phyloP scores from a whole-genome alignment of 2,329 filamentous ascomycete genomes.

The Niveomyces coronatus region DNA sequence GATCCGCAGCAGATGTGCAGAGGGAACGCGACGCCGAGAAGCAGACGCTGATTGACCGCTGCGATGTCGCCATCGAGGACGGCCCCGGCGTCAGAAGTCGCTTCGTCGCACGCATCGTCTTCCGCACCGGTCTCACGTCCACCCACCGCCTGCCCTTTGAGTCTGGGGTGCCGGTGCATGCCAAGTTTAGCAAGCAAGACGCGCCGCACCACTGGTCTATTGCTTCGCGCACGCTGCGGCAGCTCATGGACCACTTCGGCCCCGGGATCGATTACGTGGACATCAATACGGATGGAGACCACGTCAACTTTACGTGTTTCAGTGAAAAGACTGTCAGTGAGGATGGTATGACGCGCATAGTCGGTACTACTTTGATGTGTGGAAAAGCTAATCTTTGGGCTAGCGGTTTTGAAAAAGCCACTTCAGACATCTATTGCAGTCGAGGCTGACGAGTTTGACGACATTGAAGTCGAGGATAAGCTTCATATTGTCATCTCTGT shows the following conservation, averaged over 20 bases:
- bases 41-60: conserved; percentile 62
- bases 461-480: conserved; percentile 62
- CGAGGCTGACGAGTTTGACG: conserved; percentile 66
- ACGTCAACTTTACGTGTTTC: conserved; percentile 71
- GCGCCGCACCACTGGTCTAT: conserved; percentile 65
- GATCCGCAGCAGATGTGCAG: conserved; percentile 46
- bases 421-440: conserved; percentile 71
- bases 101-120: conserved; percentile 63
- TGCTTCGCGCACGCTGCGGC: conserved; percentile 57
- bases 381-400: neutral
- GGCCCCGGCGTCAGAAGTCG: conserved; percentile 60
- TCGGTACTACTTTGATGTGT: neutral
- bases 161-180: conserved; percentile 61
- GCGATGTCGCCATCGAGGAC: conserved; percentile 65
- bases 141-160: conserved; percentile 71
- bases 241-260: conserved; percentile 72
- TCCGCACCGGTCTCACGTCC: conserved; percentile 66
- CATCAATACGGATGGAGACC: conserved; percentile 62
- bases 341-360: conserved; percentile 24
- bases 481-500: conserved; percentile 73
- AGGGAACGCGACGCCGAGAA: conserved; percentile 41
- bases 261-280: conserved; percentile 73
- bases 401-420: conserved; percentile 69
- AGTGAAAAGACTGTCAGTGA: conserved; percentile 68
- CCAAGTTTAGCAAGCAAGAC: conserved; percentile 58